phyloP scores from a whole-genome alignment of 2,329 filamentous ascomycete species.

The Pseudogymnoascus sp. region DNA sequence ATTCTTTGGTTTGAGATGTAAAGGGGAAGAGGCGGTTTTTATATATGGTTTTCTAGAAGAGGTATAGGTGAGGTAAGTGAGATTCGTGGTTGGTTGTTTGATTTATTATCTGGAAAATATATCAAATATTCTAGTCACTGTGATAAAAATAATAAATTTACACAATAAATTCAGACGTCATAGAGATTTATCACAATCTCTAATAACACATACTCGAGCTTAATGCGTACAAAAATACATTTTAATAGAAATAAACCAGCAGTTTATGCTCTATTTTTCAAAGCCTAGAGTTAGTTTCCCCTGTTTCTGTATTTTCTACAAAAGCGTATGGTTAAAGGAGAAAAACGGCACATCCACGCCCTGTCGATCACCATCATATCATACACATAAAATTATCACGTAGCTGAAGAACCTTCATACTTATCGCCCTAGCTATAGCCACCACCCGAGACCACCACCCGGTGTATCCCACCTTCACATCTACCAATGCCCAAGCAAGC shows the following conservation, averaged over 20 bases:
- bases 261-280: neutral
- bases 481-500: neutral
- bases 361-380: neutral
- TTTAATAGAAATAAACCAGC: neutral
- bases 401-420: constrained; percentile 3
- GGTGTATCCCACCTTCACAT: neutral
- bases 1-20: neutral
- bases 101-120: neutral
- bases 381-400: neutral
- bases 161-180: neutral
- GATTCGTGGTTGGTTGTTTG: neutral
- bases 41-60: neutral
- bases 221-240: neutral
- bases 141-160: neutral
- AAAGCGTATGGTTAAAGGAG: neutral
- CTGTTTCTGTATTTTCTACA: neutral
- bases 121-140: neutral
- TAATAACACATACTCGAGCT: neutral
- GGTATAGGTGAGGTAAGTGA: neutral
- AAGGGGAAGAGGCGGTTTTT: neutral
- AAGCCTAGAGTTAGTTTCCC: neutral
- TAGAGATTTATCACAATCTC: neutral
- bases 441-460: neutral
- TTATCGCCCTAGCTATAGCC: neutral
- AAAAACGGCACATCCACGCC: neutral